phyloP scores from a whole-genome alignment of 169 alveolate genomes.

The Eimeria necatrix region DNA sequence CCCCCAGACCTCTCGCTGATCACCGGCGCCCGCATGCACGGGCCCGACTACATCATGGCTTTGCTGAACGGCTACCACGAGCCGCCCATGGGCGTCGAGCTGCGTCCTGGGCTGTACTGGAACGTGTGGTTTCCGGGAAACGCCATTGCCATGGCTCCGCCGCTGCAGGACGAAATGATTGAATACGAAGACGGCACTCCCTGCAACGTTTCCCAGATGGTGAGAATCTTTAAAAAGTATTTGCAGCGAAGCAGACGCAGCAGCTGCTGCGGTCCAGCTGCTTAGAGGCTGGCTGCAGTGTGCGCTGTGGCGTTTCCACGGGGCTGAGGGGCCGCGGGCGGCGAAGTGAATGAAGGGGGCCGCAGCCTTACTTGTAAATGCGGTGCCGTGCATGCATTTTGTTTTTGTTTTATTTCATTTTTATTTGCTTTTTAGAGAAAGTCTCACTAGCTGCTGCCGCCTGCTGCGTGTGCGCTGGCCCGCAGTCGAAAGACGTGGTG shows the following conservation, averaged over 20 bases:
- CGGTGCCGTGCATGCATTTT: not conserved
- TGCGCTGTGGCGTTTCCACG: not conserved
- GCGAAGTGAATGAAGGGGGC: not conserved
- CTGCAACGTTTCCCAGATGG: constrained; percentile 98
- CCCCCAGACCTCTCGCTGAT: constrained; percentile 97
- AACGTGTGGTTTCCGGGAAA: constrained; percentile 98
- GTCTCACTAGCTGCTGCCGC: too few species aligned
- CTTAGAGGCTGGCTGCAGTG: not conserved
- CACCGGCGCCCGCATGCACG: constrained; percentile 94
- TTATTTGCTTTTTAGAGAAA: not conserved
- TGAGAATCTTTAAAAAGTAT: not conserved
- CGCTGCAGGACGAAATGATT: constrained; percentile 97
- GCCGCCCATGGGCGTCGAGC: constrained; percentile 97
- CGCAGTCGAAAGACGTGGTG: constrained; percentile 91
- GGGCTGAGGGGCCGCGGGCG: not conserved
- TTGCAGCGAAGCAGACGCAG: not conserved
- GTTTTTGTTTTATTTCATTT: not conserved
- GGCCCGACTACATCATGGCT: constrained; percentile 96
- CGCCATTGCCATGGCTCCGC: constrained; percentile 98
- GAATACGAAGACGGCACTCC: constrained; percentile 99
- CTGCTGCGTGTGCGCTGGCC: not conserved
- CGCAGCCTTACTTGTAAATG: not conserved
- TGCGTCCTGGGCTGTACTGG: constrained; percentile 96
- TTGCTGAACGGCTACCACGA: constrained; percentile 96
- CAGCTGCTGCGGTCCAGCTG: not conserved